phyloP scores from a whole-genome alignment of 768 basidiomycete genomes.

The Hericium rajendrae region DNA sequence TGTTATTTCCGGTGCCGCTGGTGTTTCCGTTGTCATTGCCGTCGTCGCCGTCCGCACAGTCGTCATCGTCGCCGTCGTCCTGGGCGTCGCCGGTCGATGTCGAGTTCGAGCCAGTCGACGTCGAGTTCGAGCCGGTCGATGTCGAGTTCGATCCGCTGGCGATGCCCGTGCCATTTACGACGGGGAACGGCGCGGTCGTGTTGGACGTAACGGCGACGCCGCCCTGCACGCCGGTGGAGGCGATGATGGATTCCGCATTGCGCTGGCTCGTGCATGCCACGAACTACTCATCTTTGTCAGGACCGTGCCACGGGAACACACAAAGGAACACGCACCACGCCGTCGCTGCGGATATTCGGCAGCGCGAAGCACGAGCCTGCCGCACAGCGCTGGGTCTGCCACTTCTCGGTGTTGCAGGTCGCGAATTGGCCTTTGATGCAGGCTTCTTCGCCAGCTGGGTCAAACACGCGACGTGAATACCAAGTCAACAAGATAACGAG shows the following conservation, averaged over 20 bases:
- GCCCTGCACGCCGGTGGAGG: slow-evolving; percentile 36
- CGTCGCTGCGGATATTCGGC: slow-evolving; percentile 31
- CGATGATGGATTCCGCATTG: slow-evolving; percentile 36
- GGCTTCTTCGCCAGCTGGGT: slow-evolving; percentile 30
- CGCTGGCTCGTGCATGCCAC: slow-evolving; percentile 43
- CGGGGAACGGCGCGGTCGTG: slow-evolving; percentile 13
- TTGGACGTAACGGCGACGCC: slow-evolving; percentile 25
- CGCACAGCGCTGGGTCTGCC: slow-evolving; percentile 30
- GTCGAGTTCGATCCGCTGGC: background rate
- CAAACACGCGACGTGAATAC: slow-evolving; percentile 2
- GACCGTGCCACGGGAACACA: background rate
- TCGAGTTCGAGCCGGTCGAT: background rate
- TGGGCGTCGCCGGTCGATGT: background rate
- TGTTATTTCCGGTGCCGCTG: slow-evolving; percentile 24
- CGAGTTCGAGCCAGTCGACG: background rate
- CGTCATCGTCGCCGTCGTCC: slow-evolving; percentile 2
- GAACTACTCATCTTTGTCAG: slow-evolving; percentile 20
- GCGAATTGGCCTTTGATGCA: slow-evolving; percentile 35
- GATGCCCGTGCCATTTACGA: slow-evolving; percentile 1
- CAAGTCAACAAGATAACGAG: background rate
- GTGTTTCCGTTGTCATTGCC: background rate
- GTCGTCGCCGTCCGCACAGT: slow-evolving; percentile 1
- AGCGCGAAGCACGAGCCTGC: slow-evolving; percentile 41
- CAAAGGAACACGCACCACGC: slow-evolving; percentile 30
- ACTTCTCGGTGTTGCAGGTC: slow-evolving; percentile 31